A percentile compares a stretch with the other conserved stretches of the same genome.
Conservation (phyloP, 108 stramenopile species). For the Discostella stelligeroides region DNA sequence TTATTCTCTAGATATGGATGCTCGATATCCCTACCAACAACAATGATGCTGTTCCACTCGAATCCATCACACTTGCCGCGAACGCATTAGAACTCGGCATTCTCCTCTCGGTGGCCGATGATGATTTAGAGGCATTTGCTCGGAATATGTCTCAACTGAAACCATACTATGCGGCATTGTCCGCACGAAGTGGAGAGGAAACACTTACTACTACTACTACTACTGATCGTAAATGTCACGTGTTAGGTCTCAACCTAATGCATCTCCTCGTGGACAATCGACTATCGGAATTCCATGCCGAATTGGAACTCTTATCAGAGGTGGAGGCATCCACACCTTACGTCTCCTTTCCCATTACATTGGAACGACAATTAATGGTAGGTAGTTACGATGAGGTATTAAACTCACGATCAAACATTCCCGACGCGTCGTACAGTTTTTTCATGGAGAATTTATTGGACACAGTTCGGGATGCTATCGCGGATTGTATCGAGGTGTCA, state of each 20-base stretch:
- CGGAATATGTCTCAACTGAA: slow-evolving; percentile 82
- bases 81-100: slow-evolving; percentile 81
- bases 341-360: slow-evolving; percentile 78
- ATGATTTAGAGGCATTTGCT: slow-evolving; percentile 85
- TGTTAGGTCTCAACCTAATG: slow-evolving; percentile 87
- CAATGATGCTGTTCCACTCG: slow-evolving; percentile 19
- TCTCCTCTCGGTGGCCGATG: slow-evolving; percentile 73
- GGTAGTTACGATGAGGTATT: slow-evolving; percentile 85
- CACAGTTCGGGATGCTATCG: slow-evolving; percentile 86
- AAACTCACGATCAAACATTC: slow-evolving; percentile 54
- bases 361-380: slow-evolving; percentile 89
- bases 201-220: slow-evolving; percentile 9
- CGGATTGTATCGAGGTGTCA: slow-evolving; percentile 86
- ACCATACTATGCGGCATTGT: slow-evolving; percentile 61
- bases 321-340: slow-evolving; percentile 64
- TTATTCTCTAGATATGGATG: slow-evolving; percentile 63
- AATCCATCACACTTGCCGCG: slow-evolving; percentile 46
- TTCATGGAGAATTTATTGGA: slow-evolving; percentile 80
- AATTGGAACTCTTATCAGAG: slow-evolving; percentile 81
- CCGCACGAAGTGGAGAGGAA: slow-evolving; percentile 1
- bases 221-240: slow-evolving; percentile 69
- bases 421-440: slow-evolving; percentile 75
- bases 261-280: slow-evolving; percentile 87
- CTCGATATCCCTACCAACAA: slow-evolving; percentile 50
- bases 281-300: slow-evolving; percentile 89